Percentiles rank a stretch among this genome's conserved stretches.
Evolutionary conservation across 225 moss, liverwort and hornwort species (phyloP).

Genomic region (Neckera pumila): DNA sequence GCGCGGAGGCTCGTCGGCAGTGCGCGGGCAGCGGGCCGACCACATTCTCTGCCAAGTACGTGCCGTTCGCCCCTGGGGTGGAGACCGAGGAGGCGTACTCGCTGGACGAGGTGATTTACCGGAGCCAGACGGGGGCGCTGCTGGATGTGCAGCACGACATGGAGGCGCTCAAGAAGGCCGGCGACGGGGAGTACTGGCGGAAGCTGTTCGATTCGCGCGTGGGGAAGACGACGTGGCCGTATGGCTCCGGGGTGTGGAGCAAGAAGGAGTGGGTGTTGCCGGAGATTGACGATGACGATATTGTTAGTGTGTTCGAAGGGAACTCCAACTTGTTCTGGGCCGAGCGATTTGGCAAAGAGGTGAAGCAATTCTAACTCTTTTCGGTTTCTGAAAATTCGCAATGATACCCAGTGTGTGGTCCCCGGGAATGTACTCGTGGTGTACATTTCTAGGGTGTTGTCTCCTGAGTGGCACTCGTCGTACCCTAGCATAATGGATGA

Average conservation of each 20-base stretch:
- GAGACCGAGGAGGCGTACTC: constrained; percentile 37
- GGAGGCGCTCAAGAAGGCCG: constrained; percentile 38
- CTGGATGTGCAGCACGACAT: constrained; percentile 50
- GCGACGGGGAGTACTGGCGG: constrained; percentile 42
- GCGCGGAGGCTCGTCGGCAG: constrained; percentile 42
- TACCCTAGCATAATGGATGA: neutral
- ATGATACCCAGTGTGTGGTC: neutral
- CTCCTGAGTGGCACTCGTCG: neutral
- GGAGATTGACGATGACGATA: constrained; percentile 50
- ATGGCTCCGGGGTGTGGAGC: constrained; percentile 54
- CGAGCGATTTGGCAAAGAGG: constrained; percentile 52
- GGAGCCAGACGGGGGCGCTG: constrained; percentile 41
- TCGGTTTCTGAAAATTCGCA: neutral
- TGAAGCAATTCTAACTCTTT: neutral
- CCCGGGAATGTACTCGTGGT: neutral
- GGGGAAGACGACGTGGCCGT: constrained; percentile 54
- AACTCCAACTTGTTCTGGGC: constrained; percentile 59
- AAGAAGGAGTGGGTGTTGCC: constrained; percentile 67
- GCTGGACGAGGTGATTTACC: constrained; percentile 47
- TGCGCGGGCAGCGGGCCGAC: constrained; percentile 33
- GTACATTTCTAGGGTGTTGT: neutral
- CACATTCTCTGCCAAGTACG: constrained; percentile 49
- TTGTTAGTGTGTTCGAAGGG: constrained; percentile 48
- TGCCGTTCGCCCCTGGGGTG: constrained; percentile 36
- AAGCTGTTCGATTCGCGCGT: constrained; percentile 51